phyloP scores from a whole-genome alignment of 1,284 basidiomycete genomes.

The Gastroboletus turbinatus region DNA sequence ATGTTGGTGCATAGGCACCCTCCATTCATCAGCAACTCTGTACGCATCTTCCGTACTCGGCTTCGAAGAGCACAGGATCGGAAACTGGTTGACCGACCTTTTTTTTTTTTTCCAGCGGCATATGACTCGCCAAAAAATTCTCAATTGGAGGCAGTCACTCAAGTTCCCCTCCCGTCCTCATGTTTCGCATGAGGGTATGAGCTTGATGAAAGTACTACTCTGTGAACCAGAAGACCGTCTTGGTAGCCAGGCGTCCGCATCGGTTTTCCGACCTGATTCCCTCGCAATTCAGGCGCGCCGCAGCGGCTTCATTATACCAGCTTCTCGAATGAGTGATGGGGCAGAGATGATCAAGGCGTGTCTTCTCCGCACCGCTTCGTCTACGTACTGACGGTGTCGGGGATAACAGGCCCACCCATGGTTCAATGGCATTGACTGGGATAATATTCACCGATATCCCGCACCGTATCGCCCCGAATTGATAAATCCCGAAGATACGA shows the following conservation, averaged over 20 bases:
- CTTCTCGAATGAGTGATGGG: slow-evolving; percentile 67
- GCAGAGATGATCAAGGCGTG: slow-evolving; percentile 83
- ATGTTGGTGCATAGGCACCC: slow-evolving; percentile 64
- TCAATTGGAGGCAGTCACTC: slow-evolving; percentile 89
- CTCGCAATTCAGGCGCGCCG: slow-evolving; percentile 71
- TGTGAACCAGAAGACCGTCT: slow-evolving; percentile 95
- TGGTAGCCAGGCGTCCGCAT: slow-evolving; percentile 70
- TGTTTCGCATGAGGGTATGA: slow-evolving; percentile 83
- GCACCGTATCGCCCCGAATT: slow-evolving; percentile 91
- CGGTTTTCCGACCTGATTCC: slow-evolving; percentile 74
- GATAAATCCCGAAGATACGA: slow-evolving; percentile 76
- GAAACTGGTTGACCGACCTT: slow-evolving; percentile 13
- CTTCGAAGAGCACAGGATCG: slow-evolving; percentile 20
- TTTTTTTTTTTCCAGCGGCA: slow-evolving; percentile 57
- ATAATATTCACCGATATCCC: slow-evolving; percentile 72
- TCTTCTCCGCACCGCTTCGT: slow-evolving; percentile 20
- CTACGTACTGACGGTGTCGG: slow-evolving; percentile 24
- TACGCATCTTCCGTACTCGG: slow-evolving; percentile 39
- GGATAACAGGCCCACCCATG: slow-evolving; percentile 72
- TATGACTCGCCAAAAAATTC: slow-evolving; percentile 87
- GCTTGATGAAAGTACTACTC: slow-evolving; percentile 84
- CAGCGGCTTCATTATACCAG: slow-evolving; percentile 67
- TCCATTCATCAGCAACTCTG: slow-evolving; percentile 90
- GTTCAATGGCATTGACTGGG: slow-evolving; percentile 86
- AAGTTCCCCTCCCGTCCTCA: slow-evolving; percentile 84